Conservation (phyloP, 306 rosid genomes). For the Citrullus mucosospermus region DNA sequence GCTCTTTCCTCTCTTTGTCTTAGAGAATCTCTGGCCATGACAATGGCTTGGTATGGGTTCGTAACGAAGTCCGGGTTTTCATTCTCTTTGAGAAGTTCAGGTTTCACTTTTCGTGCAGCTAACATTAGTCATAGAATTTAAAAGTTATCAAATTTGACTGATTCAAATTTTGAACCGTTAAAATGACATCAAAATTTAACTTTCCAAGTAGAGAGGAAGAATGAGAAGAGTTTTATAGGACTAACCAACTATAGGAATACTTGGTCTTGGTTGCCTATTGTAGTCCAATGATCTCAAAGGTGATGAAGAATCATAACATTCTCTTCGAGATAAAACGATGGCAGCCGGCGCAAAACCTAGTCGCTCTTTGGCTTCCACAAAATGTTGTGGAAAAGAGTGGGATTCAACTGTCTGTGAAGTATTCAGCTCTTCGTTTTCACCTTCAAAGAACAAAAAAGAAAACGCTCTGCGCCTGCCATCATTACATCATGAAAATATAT, state of each 20-base stretch:
- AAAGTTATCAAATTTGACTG: constrained; percentile 3
- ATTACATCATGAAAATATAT: constrained; percentile 9
- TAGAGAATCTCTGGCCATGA: constrained; percentile 75
- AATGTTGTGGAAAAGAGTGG: constrained; percentile 86
- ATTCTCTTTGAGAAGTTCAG: constrained; percentile 47
- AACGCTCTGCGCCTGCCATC: constrained; percentile 72
- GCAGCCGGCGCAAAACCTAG: constrained; percentile 93
- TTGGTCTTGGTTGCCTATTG: constrained; percentile 46
- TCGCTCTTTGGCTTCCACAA: constrained; percentile 49
- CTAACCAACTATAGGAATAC: constrained; percentile 63
- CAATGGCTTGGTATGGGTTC: constrained; percentile 77
- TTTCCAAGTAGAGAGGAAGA: neutral
- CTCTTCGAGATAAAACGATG: constrained; percentile 53
- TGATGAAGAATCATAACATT: constrained; percentile 43
- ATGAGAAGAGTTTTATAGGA: neutral
- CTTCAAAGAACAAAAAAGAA: constrained; percentile 69
- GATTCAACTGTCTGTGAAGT: constrained; percentile 72
- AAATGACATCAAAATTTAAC: neutral
- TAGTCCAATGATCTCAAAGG: constrained; percentile 61
- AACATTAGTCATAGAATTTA: constrained; percentile 10
- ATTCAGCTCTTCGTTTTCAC: constrained; percentile 82
- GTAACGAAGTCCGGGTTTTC: constrained; percentile 47
- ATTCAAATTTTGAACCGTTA: no score
- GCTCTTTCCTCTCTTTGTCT: constrained; percentile 70
- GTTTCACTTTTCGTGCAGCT: constrained; percentile 41